A percentile compares a stretch with the other conserved stretches of the same genome.
These are phyloP conservation scores for Ophiostoma novo-ulmi DNA, from an alignment of 2,329 filamentous ascomycete species.

Conservation along the genomic window DNA sequence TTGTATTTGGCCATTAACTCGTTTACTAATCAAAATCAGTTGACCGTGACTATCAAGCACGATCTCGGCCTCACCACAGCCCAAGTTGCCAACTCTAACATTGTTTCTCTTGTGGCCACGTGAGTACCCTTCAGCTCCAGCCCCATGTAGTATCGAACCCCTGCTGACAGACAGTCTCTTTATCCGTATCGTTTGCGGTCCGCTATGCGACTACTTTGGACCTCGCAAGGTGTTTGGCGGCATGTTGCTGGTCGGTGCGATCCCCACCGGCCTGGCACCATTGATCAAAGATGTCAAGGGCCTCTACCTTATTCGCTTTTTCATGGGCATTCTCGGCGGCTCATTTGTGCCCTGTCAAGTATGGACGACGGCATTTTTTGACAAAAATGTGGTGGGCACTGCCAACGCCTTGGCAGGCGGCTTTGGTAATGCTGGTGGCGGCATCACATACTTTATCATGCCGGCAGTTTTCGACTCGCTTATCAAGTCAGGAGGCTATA, in stretches of 20 bases:
- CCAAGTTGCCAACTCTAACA: slow-evolving; percentile 84
- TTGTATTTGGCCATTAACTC: not conserved
- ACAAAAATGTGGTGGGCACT: slow-evolving; percentile 85
- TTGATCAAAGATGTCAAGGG: slow-evolving; percentile 63
- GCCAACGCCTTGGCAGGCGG: slow-evolving; percentile 82
- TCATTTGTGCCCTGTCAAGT: slow-evolving; percentile 84
- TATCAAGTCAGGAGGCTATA: not conserved
- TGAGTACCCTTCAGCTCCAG: slow-evolving; percentile 34
- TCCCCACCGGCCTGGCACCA: slow-evolving; percentile 78
- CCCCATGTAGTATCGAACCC: not conserved
- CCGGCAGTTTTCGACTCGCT: slow-evolving; percentile 69
- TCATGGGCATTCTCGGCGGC: slow-evolving; percentile 72
- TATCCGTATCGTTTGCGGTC: slow-evolving; percentile 71
- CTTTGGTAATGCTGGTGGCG: slow-evolving; percentile 81
- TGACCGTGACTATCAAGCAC: slow-evolving; percentile 71
- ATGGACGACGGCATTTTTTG: slow-evolving; percentile 88
- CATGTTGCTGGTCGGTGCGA: slow-evolving; percentile 69
- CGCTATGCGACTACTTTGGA: slow-evolving; percentile 79
- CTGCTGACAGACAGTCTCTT: slow-evolving; percentile 49
- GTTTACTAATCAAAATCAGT: slow-evolving; percentile 34
- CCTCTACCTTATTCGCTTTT: slow-evolving; percentile 70
- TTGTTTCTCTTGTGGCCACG: slow-evolving; percentile 71
- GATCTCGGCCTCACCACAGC: slow-evolving; percentile 66
- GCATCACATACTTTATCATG: slow-evolving; percentile 92
- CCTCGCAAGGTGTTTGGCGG: slow-evolving; percentile 73